Percentiles rank a stretch among this genome's conserved stretches.
These are phyloP conservation scores for Vigna trinervia DNA, from an alignment of 306 rosid species.

Conservation along the genomic window DNA sequence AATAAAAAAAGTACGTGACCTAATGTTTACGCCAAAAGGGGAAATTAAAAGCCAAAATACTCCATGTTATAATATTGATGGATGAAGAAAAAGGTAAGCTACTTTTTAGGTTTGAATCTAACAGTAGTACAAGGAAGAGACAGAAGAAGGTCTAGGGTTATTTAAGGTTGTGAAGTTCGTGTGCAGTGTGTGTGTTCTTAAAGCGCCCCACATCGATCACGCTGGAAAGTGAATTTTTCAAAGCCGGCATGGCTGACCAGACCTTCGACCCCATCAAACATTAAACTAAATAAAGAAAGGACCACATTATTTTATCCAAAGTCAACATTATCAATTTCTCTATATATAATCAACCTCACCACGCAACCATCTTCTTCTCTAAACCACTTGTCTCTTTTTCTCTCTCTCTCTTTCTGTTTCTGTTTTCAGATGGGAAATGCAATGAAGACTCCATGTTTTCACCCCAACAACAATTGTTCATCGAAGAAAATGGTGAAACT, in stretches of 20 bases:
- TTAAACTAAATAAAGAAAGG: not conserved
- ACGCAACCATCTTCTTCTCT: not conserved
- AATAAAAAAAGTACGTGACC: not conserved
- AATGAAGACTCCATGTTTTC: conserved; percentile 57
- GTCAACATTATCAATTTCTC: conserved; percentile 58
- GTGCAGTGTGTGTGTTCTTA: conserved; percentile 4
- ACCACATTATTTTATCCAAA: conserved; percentile 38
- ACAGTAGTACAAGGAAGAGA: not conserved
- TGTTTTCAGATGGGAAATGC: conserved; percentile 61
- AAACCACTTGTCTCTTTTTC: not conserved
- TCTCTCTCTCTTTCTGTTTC: not conserved
- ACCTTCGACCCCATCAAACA: conserved; percentile 65
- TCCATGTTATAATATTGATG: not conserved
- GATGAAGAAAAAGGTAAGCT: not conserved
- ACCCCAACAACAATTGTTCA: not conserved
- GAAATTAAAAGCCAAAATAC: not conserved
- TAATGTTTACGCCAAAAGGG: not conserved
- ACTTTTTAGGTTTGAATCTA: conserved; percentile 35
- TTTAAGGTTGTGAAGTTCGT: conserved; percentile 12
- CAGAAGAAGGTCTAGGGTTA: conserved; percentile 29
- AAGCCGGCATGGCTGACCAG: conserved; percentile 89
- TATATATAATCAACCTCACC: conserved; percentile 32
- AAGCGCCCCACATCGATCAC: not conserved
- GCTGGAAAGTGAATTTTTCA: conserved; percentile 48
- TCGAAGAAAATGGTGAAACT: conserved; percentile 51